Evolutionary conservation across 495 filamentous ascomycete genomes (phyloP).

Genomic region (Recurvomyces mirabilis): DNA sequence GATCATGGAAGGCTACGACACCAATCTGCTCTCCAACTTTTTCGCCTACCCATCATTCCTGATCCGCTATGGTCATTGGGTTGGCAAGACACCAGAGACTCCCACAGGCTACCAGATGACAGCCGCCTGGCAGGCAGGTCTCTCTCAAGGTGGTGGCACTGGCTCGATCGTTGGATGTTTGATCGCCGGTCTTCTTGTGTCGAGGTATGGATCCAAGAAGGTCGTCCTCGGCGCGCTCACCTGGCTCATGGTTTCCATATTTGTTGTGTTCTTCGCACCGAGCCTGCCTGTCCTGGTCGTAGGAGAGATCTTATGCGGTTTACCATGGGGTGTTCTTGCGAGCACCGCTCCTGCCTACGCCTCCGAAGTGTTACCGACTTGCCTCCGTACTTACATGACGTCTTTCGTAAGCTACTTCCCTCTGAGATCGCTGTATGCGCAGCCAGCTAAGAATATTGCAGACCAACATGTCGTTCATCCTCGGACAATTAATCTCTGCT

Average conservation of each 20-base stretch:
- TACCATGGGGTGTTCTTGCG: slow-evolving; percentile 9
- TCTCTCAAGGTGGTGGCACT: not conserved
- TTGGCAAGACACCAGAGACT: not conserved
- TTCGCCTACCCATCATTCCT: slow-evolving; percentile 5
- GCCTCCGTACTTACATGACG: slow-evolving; percentile 7
- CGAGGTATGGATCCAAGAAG: not conserved
- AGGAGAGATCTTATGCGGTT: slow-evolving; percentile 3
- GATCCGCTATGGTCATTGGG: slow-evolving; percentile 16
- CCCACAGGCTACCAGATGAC: slow-evolving; percentile 16
- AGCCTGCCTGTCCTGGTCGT: slow-evolving; percentile 2
- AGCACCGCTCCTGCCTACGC: slow-evolving; percentile 4
- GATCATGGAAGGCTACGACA: slow-evolving; percentile 13
- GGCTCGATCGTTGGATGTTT: slow-evolving; percentile 3
- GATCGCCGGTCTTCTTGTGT: not conserved
- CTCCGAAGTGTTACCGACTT: slow-evolving; percentile 5
- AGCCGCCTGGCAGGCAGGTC: slow-evolving; percentile 8
- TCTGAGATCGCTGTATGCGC: not conserved
- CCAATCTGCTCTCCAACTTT: slow-evolving; percentile 11
- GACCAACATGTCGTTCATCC: slow-evolving; percentile 3
- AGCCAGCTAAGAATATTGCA: not conserved
- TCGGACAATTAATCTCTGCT: slow-evolving; percentile 10
- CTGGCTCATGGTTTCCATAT: slow-evolving; percentile 3
- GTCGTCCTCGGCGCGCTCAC: not conserved
- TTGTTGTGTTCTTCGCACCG: slow-evolving; percentile 11
- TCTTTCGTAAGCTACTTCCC: not conserved